These are phyloP conservation scores for Cladophialophora chaetospira DNA, from an alignment of 2,329 filamentous ascomycete genomes.

Conservation along the genomic window DNA sequence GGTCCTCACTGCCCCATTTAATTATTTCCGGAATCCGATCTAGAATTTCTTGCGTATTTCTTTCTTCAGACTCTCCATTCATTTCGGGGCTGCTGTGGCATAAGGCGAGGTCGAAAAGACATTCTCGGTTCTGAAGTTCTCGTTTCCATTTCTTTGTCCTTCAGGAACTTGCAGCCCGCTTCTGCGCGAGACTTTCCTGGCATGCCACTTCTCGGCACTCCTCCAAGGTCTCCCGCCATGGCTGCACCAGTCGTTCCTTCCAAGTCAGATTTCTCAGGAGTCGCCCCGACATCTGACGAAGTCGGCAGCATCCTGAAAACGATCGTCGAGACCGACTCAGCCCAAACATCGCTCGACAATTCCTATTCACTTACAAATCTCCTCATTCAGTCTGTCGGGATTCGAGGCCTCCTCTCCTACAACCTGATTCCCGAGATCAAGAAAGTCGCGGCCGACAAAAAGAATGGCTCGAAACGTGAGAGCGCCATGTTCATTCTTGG, in stretches of 20 bases:
- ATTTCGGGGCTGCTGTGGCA: not conserved
- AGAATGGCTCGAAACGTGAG: slow-evolving; percentile 80
- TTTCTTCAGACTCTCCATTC: slow-evolving; percentile 8
- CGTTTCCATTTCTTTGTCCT: not conserved
- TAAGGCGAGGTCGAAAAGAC: not conserved
- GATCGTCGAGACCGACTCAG: slow-evolving; percentile 70
- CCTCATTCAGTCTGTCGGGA: slow-evolving; percentile 65
- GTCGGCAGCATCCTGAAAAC: slow-evolving; percentile 65
- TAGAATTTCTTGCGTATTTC: too few relatives aligned
- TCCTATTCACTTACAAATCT: slow-evolving; percentile 66
- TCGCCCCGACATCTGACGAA: slow-evolving; percentile 66
- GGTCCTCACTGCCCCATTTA: not conserved
- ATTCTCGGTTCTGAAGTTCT: not conserved
- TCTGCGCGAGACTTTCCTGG: not conserved
- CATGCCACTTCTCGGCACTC: slow-evolving; percentile 31
- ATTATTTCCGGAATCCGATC: too few relatives aligned
- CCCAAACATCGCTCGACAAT: slow-evolving; percentile 68
- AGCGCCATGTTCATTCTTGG: slow-evolving; percentile 94
- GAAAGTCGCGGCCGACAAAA: slow-evolving; percentile 90
- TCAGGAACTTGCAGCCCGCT: not conserved
- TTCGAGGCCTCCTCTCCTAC: slow-evolving; percentile 63
- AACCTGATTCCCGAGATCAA: slow-evolving; percentile 64
- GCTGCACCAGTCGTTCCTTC: slow-evolving; percentile 51
- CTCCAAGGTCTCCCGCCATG: slow-evolving; percentile 26
- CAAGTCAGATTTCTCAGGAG: slow-evolving; percentile 41